Conservation (phyloP, 768 basidiomycete genomes). For the Mycena belliarum region DNA sequence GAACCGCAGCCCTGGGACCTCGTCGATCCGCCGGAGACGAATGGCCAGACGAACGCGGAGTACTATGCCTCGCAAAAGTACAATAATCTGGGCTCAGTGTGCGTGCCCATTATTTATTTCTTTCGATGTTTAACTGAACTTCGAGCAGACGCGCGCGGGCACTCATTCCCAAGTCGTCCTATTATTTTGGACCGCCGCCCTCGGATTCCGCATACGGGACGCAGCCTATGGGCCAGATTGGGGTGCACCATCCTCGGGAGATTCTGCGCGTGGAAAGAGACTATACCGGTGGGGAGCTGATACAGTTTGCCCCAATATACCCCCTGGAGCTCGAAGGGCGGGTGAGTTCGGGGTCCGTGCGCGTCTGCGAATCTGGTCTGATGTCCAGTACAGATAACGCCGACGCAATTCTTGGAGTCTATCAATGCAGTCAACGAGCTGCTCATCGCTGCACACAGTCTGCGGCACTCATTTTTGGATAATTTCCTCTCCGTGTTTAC, state of each 20-base stretch:
- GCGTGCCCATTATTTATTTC: constrained; percentile 25
- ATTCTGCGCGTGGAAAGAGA: constrained; percentile 91
- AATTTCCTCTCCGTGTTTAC: constrained; percentile 79
- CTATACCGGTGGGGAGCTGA: constrained; percentile 85
- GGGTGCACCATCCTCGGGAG: constrained; percentile 88
- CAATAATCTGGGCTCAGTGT: constrained; percentile 44
- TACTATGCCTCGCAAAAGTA: constrained; percentile 52
- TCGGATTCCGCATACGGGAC: constrained; percentile 81
- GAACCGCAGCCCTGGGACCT: constrained; percentile 73
- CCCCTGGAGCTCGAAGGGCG: constrained; percentile 92
- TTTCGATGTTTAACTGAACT: no score
- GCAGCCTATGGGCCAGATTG: constrained; percentile 80
- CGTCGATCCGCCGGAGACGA: constrained; percentile 47
- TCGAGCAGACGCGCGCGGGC: constrained; percentile 39
- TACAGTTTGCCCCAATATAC: constrained; percentile 87
- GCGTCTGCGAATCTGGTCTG: not conserved
- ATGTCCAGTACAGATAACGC: constrained; percentile 65
- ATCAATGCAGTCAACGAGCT: constrained; percentile 90
- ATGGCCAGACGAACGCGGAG: constrained; percentile 36
- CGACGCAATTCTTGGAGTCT: constrained; percentile 86
- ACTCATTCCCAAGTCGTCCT: constrained; percentile 75
- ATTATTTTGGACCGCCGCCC: constrained; percentile 82
- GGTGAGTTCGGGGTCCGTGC: constrained; percentile 50
- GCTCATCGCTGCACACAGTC: constrained; percentile 84
- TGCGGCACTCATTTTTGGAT: constrained; percentile 70